phyloP scores from a whole-genome alignment of 177 flowering plant genomes.

The Vitis hybrid region DNA sequence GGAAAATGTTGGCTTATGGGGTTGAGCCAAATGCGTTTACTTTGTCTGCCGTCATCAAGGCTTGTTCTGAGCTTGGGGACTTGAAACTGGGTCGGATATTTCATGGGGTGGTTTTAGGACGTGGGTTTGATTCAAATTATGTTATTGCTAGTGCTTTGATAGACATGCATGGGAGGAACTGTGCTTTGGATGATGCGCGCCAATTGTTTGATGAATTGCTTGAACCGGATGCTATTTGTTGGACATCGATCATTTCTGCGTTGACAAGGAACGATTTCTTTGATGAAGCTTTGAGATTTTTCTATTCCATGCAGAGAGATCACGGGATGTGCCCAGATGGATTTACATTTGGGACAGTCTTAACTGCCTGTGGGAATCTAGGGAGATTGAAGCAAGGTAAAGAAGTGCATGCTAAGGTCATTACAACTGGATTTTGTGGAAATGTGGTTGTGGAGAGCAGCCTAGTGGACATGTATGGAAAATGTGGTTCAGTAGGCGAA shows the following conservation, averaged over 20 bases:
- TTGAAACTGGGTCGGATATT: slow-evolving; percentile 53
- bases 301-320: slow-evolving; percentile 52
- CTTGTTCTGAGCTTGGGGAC: slow-evolving; percentile 55
- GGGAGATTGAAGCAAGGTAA: slow-evolving; percentile 71
- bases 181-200: slow-evolving; percentile 30
- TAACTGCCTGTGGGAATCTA: slow-evolving; percentile 80
- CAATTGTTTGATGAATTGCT: slow-evolving; percentile 67
- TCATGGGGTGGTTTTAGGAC: slow-evolving; percentile 58
- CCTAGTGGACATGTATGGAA: slow-evolving; percentile 91
- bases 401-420: slow-evolving; percentile 64
- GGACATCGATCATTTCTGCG: slow-evolving; percentile 76
- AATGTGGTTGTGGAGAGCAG: slow-evolving; percentile 83
- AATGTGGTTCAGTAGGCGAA: slow-evolving; percentile 53
- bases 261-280: slow-evolving; percentile 59
- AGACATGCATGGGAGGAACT: slow-evolving; percentile 80
- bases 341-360: slow-evolving; percentile 68
- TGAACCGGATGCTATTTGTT: slow-evolving; percentile 70
- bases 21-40: slow-evolving; percentile 72
- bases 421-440: slow-evolving; percentile 47
- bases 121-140: slow-evolving; percentile 54
- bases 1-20: slow-evolving; percentile 56
- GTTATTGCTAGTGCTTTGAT: slow-evolving; percentile 68
- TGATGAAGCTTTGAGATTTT: slow-evolving; percentile 55
- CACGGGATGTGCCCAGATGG: slow-evolving; percentile 43
- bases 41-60: slow-evolving; percentile 72